Evolutionary conservation across 176 grass and related monocot species (phyloP).

Genomic region (Pontederia crassipes): DNA sequence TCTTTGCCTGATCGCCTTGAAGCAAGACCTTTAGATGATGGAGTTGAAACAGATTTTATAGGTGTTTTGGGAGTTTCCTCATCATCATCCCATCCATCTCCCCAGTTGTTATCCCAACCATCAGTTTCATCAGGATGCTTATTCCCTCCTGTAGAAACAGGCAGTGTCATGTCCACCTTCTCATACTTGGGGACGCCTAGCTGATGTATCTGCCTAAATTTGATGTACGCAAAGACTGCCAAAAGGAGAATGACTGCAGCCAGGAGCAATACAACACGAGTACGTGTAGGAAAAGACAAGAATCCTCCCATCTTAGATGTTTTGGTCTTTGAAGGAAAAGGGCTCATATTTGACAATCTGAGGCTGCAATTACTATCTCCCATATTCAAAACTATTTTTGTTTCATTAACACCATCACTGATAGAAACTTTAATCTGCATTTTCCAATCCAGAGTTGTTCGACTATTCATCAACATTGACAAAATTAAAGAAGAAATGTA

Average conservation of each 20-base stretch:
- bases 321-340: background rate
- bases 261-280: slow-evolving; percentile 32
- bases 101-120: slow-evolving; percentile 74
- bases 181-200: slow-evolving; percentile 25
- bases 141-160: slow-evolving; percentile 50
- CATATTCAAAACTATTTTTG: slow-evolving; percentile 42
- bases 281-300: slow-evolving; percentile 18
- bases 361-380: slow-evolving; percentile 45
- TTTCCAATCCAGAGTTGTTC: slow-evolving; percentile 5
- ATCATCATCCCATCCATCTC: slow-evolving; percentile 77
- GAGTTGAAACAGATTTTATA: slow-evolving; percentile 46
- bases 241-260: slow-evolving; percentile 32
- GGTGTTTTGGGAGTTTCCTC: slow-evolving; percentile 76
- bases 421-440: slow-evolving; percentile 55
- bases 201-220: slow-evolving; percentile 20
- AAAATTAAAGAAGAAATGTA: background rate
- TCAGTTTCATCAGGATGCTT: slow-evolving; percentile 40
- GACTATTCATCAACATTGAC: background rate
- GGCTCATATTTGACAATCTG: slow-evolving; percentile 21
- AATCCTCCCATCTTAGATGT: slow-evolving; percentile 5
- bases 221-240: slow-evolving; percentile 35
- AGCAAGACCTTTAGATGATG: slow-evolving; percentile 72
- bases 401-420: slow-evolving; percentile 23
- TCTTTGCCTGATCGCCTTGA: slow-evolving; percentile 65
- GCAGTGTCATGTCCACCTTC: slow-evolving; percentile 43